Percentiles rank a stretch among this genome's conserved stretches.
Conservation (phyloP, 441 rosid species). For the Pelargonium myrrhifolium region DNA sequence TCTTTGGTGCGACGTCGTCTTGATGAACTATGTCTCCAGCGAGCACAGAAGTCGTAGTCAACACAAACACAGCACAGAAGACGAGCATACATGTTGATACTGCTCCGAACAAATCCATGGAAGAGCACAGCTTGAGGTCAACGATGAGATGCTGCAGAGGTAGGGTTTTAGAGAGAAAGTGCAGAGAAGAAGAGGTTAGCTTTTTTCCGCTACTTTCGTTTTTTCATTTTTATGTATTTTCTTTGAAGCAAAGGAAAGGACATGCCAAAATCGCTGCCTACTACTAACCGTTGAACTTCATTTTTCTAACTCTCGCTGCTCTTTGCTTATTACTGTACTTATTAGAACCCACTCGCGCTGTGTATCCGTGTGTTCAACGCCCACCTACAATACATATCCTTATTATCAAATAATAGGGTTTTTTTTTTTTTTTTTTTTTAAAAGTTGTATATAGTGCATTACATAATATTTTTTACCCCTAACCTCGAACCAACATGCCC, state of each 20-base stretch:
- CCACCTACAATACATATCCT: no score
- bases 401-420: no score
- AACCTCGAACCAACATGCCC: no score
- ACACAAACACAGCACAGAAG: slow-evolving; percentile 25
- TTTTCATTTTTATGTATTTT: background rate
- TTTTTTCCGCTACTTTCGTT: background rate
- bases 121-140: background rate
- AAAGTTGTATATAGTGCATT: no score
- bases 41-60: slow-evolving; percentile 19
- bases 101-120: slow-evolving; percentile 17
- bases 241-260: background rate
- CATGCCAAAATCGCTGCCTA: no score
- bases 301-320: no score
- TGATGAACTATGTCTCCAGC: slow-evolving; percentile 58
- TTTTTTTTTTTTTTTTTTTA: no score
- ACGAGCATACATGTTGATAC: background rate
- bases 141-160: background rate
- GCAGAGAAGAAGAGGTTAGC: background rate
- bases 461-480: no score
- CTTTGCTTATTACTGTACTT: no score
- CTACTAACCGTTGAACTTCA: no score
- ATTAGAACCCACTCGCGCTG: no score
- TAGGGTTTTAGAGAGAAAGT: slow-evolving; percentile 16
- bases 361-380: no score
- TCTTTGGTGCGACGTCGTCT: slow-evolving; percentile 37